Conservation (phyloP, 495 filamentous ascomycete species). For the Talaromyces adpressus region DNA sequence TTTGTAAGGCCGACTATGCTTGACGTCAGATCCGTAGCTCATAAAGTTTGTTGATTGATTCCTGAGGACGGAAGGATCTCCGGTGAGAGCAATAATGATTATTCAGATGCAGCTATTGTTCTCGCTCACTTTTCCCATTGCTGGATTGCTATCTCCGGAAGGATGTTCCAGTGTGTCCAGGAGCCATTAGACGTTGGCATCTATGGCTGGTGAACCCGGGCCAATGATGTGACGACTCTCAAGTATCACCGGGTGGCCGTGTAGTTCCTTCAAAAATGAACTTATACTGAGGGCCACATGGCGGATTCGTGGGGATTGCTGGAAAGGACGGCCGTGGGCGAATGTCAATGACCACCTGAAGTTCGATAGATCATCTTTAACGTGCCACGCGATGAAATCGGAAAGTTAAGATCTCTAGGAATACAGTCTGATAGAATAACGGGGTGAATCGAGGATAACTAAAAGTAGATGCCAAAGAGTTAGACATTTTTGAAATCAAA, state of each 20-base stretch:
- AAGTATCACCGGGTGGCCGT: neutral
- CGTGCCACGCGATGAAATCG: neutral
- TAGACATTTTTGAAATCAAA: no score
- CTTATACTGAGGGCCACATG: neutral
- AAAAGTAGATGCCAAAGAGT: no score
- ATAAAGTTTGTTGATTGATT: slow-evolving; percentile 1
- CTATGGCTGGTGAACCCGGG: neutral
- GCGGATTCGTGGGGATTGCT: neutral
- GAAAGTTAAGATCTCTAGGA: neutral
- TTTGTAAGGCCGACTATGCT: neutral
- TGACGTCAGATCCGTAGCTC: slow-evolving; percentile 8
- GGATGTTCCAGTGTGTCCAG: neutral
- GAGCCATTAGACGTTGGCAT: neutral
- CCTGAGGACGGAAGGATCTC: neutral
- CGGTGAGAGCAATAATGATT: neutral
- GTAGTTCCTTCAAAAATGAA: neutral
- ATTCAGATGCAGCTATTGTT: neutral
- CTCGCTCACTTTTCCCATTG: neutral
- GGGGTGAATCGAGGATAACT: no score
- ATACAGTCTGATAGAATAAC: no score
- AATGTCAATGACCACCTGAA: neutral
- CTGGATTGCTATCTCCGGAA: neutral
- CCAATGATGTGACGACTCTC: neutral
- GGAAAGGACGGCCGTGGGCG: neutral
- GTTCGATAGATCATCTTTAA: neutral